Percentiles rank a stretch among this genome's conserved stretches.
phyloP scores from a whole-genome alignment of 148 eudicot genomes.

The Polygonum aviculare region DNA sequence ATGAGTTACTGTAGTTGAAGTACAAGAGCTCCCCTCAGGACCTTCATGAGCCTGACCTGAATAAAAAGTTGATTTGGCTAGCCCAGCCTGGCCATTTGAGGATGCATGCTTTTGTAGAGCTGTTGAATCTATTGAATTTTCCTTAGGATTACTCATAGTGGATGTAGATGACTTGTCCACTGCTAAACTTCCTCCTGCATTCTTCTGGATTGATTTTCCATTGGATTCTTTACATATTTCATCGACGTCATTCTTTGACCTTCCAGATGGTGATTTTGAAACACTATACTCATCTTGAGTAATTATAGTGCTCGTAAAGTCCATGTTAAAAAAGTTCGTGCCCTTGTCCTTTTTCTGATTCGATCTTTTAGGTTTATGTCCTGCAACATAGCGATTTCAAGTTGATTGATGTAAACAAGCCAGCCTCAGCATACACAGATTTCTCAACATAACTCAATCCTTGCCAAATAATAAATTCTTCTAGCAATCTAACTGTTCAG shows the following conservation, averaged over 20 bases:
- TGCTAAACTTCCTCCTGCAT: constrained; percentile 12
- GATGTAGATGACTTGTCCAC: constrained; percentile 19
- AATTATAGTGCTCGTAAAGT: constrained; percentile 58
- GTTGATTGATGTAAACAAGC: background rate
- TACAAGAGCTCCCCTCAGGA: constrained; percentile 14
- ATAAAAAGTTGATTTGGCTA: constrained; percentile 4
- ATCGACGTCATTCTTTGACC: constrained; percentile 15
- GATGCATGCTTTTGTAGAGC: background rate
- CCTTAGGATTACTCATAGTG: constrained; percentile 8
- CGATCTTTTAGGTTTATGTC: constrained; percentile 25
- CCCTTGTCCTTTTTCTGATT: constrained; percentile 31
- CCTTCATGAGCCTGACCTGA: constrained; percentile 15
- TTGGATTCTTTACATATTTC: constrained; percentile 22
- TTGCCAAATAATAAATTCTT: background rate
- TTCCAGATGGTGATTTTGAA: constrained; percentile 30
- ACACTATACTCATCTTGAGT: constrained; percentile 59
- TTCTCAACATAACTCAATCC: constrained; percentile 1
- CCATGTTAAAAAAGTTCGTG: constrained; percentile 28
- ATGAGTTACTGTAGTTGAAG: constrained; percentile 8
- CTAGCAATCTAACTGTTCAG: background rate
- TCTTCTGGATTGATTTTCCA: constrained; percentile 19
- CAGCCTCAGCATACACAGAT: background rate
- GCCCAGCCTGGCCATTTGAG: background rate
- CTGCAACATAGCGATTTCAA: constrained; percentile 29
- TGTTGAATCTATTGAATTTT: constrained; percentile 11